Evolutionary conservation across 805 yeast species (phyloP).

Genomic region (Yarrowia sp.): DNA sequence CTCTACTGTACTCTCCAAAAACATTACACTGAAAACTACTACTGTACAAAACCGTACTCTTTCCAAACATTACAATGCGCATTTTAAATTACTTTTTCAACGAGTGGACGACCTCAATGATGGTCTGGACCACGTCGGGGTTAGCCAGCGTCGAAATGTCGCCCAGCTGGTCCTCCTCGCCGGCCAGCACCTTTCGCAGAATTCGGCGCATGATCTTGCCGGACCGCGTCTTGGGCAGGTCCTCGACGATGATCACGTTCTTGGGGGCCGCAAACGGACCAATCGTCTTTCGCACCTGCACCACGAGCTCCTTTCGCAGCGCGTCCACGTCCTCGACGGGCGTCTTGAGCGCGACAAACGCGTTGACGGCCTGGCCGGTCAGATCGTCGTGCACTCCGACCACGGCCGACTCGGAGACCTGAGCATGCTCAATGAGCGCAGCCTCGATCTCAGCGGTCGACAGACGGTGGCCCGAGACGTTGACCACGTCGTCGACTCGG

Average conservation of each 20-base stretch:
- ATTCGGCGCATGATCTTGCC: conserved; percentile 99
- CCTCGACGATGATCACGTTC: conserved; percentile 74
- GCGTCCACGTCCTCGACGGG: conserved; percentile 42
- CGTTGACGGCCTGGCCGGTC: conserved; percentile 97
- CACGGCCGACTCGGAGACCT: conserved; percentile 94
- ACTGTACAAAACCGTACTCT: no score
- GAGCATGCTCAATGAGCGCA: conserved; percentile 72
- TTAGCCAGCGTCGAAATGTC: conserved; percentile 87
- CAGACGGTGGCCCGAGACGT: conserved; percentile 94
- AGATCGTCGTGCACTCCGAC: conserved; percentile 92
- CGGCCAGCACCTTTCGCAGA: conserved; percentile 85
- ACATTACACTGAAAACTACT: no score
- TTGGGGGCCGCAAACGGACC: conserved; percentile 97
- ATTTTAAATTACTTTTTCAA: conserved; percentile 35
- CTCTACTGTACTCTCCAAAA: no score
- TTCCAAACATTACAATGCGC: no score
- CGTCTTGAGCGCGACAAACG: conserved; percentile 81
- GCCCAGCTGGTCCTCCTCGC: conserved; percentile 87
- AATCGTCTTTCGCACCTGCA: conserved; percentile 87
- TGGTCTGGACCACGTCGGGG: conserved; percentile 75
- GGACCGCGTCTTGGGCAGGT: conserved; percentile 96
- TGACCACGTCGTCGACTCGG: conserved; percentile 97
- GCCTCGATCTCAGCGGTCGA: conserved; percentile 99
- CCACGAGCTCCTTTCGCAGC: conserved; percentile 66
- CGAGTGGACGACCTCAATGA: conserved; percentile 59